Conservation (phyloP, 1,139 yeast species). For the Blastobotrys aristatus region DNA sequence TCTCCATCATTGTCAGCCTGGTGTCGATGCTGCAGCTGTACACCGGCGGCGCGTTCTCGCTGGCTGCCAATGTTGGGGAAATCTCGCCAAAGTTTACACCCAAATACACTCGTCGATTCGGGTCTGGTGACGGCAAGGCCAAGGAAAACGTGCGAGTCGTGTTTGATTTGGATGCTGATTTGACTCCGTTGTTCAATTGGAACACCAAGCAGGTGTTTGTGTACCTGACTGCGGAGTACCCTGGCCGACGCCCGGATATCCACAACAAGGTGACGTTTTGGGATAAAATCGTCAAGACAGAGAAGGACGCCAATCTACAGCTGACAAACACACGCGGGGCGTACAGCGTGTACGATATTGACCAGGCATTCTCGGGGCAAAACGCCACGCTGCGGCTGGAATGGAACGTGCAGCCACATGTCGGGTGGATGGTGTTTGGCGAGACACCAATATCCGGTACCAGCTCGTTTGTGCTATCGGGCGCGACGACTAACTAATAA, state of each 20-base stretch:
- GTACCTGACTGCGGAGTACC: slow-evolving; percentile 84
- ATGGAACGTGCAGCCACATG: slow-evolving; percentile 90
- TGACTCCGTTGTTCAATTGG: slow-evolving; percentile 85
- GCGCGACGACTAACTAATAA: not conserved
- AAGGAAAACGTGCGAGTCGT: slow-evolving; percentile 73
- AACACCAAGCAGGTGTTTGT: slow-evolving; percentile 93
- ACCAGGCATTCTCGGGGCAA: slow-evolving; percentile 56
- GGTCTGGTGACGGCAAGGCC: slow-evolving; percentile 61
- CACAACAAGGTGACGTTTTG: slow-evolving; percentile 76
- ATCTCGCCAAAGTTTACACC: slow-evolving; percentile 30
- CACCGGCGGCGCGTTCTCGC: slow-evolving; percentile 26
- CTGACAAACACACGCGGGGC: slow-evolving; percentile 57
- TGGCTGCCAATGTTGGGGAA: slow-evolving; percentile 22
- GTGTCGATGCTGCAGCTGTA: slow-evolving; percentile 30
- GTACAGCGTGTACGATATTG: slow-evolving; percentile 87
- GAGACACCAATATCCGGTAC: slow-evolving; percentile 42
- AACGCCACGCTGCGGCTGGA: slow-evolving; percentile 68
- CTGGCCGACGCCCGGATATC: slow-evolving; percentile 46
- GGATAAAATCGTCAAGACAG: slow-evolving; percentile 71
- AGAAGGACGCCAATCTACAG: slow-evolving; percentile 53
- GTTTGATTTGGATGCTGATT: slow-evolving; percentile 63
- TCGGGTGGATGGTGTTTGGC: slow-evolving; percentile 77
- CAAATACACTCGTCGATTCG: slow-evolving; percentile 67
- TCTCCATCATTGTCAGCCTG: slow-evolving; percentile 28
- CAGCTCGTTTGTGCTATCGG: slow-evolving; percentile 29